These are phyloP conservation scores for Coelastrella sp. DNA, from an alignment of 139 green algal genomes.

Conservation along the genomic window DNA sequence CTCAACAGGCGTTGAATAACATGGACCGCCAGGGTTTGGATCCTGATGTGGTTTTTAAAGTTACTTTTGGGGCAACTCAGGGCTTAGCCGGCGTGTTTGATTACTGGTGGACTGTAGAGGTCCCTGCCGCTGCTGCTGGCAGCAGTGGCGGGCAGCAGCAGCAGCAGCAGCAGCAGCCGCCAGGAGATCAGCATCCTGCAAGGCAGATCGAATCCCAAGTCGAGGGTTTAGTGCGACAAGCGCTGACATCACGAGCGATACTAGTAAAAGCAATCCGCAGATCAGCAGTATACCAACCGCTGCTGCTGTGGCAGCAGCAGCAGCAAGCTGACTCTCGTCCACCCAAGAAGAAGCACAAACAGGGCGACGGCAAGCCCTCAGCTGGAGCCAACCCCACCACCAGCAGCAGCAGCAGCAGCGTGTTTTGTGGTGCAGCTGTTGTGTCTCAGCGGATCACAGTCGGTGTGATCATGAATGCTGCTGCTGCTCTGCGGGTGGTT, in stretches of 20 bases:
- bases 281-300: not conserved
- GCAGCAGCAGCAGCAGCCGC: conserved; percentile 30
- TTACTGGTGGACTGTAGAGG: conserved; percentile 66
- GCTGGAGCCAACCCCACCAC: not conserved
- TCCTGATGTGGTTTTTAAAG: conserved; percentile 67
- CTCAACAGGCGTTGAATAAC: conserved; percentile 57
- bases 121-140: conserved; percentile 47
- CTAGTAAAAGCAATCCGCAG: conserved; percentile 66
- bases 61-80: conserved; percentile 56
- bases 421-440: not conserved
- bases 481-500: conserved; percentile 62
- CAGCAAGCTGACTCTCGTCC: not conserved
- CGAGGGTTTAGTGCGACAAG: conserved; percentile 63
- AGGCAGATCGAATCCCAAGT: conserved; percentile 52
- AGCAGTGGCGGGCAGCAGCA: conserved; percentile 1
- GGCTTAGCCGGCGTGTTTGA: conserved; percentile 64
- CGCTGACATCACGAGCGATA: conserved; percentile 63
- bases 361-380: not conserved
- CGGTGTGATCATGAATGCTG: conserved; percentile 59
- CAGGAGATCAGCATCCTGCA: conserved; percentile 2
- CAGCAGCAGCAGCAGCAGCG: conserved; percentile 31
- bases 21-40: conserved; percentile 53
- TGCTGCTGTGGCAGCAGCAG: not conserved
- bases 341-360: not conserved
- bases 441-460: conserved; percentile 15